Percentiles rank a stretch among this genome's conserved stretches.
These are phyloP conservation scores for Globisporangium recalcitrans DNA, from an alignment of 352 stramenopile species.

Conservation along the genomic window DNA sequence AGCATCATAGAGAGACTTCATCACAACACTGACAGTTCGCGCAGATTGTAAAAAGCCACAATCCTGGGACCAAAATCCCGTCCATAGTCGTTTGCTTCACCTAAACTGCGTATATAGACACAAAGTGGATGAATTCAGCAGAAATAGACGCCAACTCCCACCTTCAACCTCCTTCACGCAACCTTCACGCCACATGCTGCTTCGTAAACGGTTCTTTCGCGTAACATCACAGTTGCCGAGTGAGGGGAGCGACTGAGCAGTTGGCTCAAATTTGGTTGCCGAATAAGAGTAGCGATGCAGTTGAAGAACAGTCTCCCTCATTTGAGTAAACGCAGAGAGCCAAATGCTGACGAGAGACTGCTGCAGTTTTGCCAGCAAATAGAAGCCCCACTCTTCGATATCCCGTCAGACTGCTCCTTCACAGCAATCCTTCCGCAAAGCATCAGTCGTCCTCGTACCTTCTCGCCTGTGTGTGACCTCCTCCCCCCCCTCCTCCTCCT, in stretches of 20 bases:
- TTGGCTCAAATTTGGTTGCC: no score
- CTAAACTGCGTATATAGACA: background rate
- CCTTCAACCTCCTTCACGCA: slow-evolving; percentile 6
- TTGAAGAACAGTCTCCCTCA: background rate
- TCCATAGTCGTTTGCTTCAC: background rate
- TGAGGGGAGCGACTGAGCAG: background rate
- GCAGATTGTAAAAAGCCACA: background rate
- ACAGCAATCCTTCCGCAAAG: background rate
- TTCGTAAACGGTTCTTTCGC: slow-evolving; percentile 12
- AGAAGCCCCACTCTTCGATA: background rate
- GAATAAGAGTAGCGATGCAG: background rate
- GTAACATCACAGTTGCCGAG: slow-evolving; percentile 1
- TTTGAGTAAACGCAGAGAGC: background rate
- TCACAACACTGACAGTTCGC: background rate
- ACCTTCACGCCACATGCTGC: slow-evolving; percentile 8
- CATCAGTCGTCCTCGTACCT: background rate
- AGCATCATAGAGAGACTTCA: background rate
- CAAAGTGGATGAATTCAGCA: background rate
- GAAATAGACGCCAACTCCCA: background rate
- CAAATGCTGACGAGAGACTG: no score
- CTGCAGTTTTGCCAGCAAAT: background rate
- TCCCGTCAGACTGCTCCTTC: background rate
- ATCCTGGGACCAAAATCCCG: background rate
- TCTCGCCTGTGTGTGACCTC: background rate
- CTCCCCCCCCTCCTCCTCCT: background rate